Base-by-base conservation (phyloP, 257 asterid species). In the Lavandula angustifolia region DNA sequence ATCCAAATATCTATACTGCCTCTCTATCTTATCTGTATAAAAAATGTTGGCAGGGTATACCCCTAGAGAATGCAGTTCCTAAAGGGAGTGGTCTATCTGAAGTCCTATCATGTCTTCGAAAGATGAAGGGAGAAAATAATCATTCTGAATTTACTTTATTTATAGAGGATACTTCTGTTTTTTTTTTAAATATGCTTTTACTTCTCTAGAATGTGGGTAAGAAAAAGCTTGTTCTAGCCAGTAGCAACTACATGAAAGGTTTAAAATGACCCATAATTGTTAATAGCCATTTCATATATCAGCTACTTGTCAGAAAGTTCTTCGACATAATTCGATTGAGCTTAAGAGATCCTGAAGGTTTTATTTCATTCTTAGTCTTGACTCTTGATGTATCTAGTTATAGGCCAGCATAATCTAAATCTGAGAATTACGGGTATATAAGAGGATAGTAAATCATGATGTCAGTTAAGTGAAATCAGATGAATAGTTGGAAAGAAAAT, bases 401-500 rank as follows among this genome's bases (percentile, higher is more conserved):
- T 38, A 10, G n/a, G 40, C 17, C 35, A 16, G 9, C 42, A 40
- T n/a, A n/a, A n/a, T n/a, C n/a, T n/a, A n/a, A n/a, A 57, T 16
- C 14, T 12, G 46, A 73, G 65, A 16, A 44, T 9, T 22, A 69
- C 16, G 41, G n/a, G n/a, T 57, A 54, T 46, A 32, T 29, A 46
- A 44, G 59, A 55, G 57, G 54, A 56, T 29, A 66, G 54, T 34
- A 38, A 32, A 38, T 38, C 22, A 50, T 12, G 22, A 62, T 59
- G n/a, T n/a, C n/a, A n/a, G n/a, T n/a, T n/a, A n/a, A n/a, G n/a
- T n/a, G n/a, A n/a, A n/a, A n/a, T n/a, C n/a, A n/a, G n/a, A n/a
- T n/a, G n/a, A n/a, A n/a, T n/a, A n/a, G n/a, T n/a, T n/a, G n/a
- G n/a, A n/a, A n/a, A n/a, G n/a, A n/a, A n/a, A n/a, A 48, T 60